Evolutionary conservation across 2,329 filamentous ascomycete genomes (phyloP), one percentile per base, ranked within the genome.

Genomic region (Nothomitra cinnamomea): DNA sequence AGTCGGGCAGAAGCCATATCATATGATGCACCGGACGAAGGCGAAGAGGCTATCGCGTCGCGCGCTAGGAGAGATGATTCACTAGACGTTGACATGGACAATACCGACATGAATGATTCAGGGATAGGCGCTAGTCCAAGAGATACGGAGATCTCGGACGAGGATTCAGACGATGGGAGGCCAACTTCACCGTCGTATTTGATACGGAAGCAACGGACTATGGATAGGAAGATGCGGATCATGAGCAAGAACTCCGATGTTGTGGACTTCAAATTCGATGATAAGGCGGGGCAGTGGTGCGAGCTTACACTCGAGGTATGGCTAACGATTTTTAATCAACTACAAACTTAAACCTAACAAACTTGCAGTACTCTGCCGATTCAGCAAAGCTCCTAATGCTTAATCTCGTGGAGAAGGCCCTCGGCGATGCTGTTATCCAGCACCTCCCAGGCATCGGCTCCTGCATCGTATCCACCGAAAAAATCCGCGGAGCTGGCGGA

Each of bases 371-470:
- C 65, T 80, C 86, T 58, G 78, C 83, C 42, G 72, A 78, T 43
- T 84, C 84, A 13, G 85, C 90, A 58, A 98, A 98, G 71, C 76
- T 98, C 49, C 78, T 98, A 56, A 92, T 98, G 78, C 80, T 96
- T 55, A 86, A 85, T 61, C 75, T 96, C 55, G 85, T 96, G 53
- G 88, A 96, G 67, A 77, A 81, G 15, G 86, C 86, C 12, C 80
- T 87, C 53, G 79, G 79, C 58, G 80, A 80, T 62, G 82, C 89
- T 0, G 80, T 95, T 53, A 84, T 98, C 58, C 90, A 95, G 65
- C 84, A 89, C 62, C 88, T 96, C 56, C 73, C 79, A 0, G 83
- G 84, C 28, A 79, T 98, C 48, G 79, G 79, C 15, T 72, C 76
- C 51, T 94, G 87, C 65, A 81, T 81, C 13, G 75, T 79, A 57